Base-by-base conservation (phyloP, 2,329 filamentous ascomycete genomes). In the Coleophoma crateriformis region DNA sequence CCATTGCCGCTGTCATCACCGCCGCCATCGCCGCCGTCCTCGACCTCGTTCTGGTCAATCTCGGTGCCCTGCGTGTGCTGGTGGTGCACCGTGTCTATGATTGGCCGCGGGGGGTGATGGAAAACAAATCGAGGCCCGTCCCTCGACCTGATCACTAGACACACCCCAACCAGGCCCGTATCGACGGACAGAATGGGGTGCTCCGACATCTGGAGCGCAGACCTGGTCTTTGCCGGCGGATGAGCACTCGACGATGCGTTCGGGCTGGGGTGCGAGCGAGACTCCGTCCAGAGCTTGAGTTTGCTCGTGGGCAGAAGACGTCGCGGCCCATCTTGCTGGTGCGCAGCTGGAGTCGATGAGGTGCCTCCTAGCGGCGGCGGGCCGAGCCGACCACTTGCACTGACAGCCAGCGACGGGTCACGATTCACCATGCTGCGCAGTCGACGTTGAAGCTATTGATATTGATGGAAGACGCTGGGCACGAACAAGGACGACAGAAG, bases 81-180 rank as follows among this genome's bases (percentile, higher is more conserved):
- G 12, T 54, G 46, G 33, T 59, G 52, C 19, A 66, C 60, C 49
- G 68, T 62, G 37, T 68, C 57, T 33, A 65, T 65, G 50, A 71
- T 67, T 56, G 74, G 67, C 61, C 72, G 68, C 59, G 84, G 78
- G n/a, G 90, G 90, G 62, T 94, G 94, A 68, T 95, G 88, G 67
- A 91, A 95, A 60, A 94, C 86, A 60, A 94, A 86, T 55, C 84
- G 82, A 27, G 90, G 87, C 14, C 90, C 89, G 59, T 88, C 86
- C 56, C 86, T 82, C 33, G 87, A 88, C 56, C 87, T 57, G 37
- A 66, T 61, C 15, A 62, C 55, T 12, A 67, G 50, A 2, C 59
- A 58, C 39, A 66, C 55, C 13, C 59, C 60, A 41, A 61, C 67
- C 44, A 84, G 73, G 54, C 75, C 78, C 40, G 78, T 73, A 58